Base-by-base conservation (phyloP, 176 grass and related monocot species). In the Calamus simplicifolius region DNA sequence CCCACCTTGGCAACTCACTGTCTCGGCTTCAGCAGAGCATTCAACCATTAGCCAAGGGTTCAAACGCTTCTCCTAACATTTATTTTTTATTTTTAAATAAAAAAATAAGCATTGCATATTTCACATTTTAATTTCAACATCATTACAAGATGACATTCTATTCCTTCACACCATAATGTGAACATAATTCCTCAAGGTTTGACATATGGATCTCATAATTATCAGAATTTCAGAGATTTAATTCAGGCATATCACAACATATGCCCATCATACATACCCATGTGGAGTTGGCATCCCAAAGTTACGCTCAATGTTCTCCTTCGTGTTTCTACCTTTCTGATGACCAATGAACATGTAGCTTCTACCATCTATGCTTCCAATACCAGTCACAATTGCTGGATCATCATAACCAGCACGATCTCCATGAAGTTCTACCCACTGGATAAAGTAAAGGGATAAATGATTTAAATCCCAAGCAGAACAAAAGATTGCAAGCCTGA, bases 201-300 rank as follows among this genome's bases (percentile, higher is more conserved):
- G 8, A 43, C 35, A 43, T 43, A 13, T 13, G 12, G 12, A 43
- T 43, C 35, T 43, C 1, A 0, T 43, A 43, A 43, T 43, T 43
- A 10, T 43, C 35, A 7, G 12, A 13, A 43, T 12, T 43, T 43
- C 35, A 13, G 8, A 12, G 35, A 43, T 12, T 43, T 43, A 43
- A 0, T 43, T 43, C 8, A 54, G 19, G 54, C 27, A 64, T 49
- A 43, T 43, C 12, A 2, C 35, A 43, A 43, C 35, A 12, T 43
- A 43, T 43, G 35, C 35, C 1, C 35, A 43, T 43, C 10, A 13
- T 43, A 43, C 35, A 43, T 74, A 81, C 79, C 79, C 79, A 29
- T 81, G 79, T 50, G 79, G 79, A 70, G 79, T 81, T 16, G 79
- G 79, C 78, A 81, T 81, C 49, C 78, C 78, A 27, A 81, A 81